Evolutionary conservation across 805 yeast genomes (phyloP), one percentile per base, ranked within the genome.

Genomic region (Candida ulmi): DNA sequence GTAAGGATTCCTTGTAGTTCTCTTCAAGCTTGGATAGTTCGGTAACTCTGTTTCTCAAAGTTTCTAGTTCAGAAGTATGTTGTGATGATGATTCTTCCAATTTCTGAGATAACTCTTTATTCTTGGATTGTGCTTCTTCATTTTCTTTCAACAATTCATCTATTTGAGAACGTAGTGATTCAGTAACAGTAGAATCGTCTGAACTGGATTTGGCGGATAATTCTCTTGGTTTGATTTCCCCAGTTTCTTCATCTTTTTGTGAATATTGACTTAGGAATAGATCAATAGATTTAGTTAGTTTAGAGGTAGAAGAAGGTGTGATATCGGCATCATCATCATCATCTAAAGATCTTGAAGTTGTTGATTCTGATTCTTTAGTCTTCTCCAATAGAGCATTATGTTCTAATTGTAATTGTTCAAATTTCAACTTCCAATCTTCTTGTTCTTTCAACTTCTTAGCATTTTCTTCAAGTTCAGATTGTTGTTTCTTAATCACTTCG

Each of bases 1-100:
- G 78, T 39, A 85, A 61, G 1, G 93, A 83, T 51, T 80, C 78
- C 46, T 75, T 75, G 62, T 85, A 87, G 53, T 83, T 81, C 7
- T 66, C 73, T 59, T 87, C 91, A 37, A 73, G 61, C 24, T 65
- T 57, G 16, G 59, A 46, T 35, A 78, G 54, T 24, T 66, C 68
- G 15, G 42, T 41, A 34, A 65, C 52, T 41, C 63, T 64, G 0
- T 49, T 38, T 43, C 35, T 46, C 37, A 35, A 43, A 40, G 40
- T 43, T 43, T 34, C 29, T 8, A 37, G 17, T 24, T 29, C 39
- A n/a, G 39, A 26, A 16, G 38, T 17, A 26, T 49, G 33, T 2
- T 37, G 11, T 38, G 57, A 51, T 44, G 69, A 53, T 6, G 42
- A 47, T 19, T 46, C n/a, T n/a, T n/a, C n/a, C 41, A 27, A 67